Base-by-base conservation (phyloP, 1,139 yeast genomes). In the Scheffersomyces segobiensis region DNA sequence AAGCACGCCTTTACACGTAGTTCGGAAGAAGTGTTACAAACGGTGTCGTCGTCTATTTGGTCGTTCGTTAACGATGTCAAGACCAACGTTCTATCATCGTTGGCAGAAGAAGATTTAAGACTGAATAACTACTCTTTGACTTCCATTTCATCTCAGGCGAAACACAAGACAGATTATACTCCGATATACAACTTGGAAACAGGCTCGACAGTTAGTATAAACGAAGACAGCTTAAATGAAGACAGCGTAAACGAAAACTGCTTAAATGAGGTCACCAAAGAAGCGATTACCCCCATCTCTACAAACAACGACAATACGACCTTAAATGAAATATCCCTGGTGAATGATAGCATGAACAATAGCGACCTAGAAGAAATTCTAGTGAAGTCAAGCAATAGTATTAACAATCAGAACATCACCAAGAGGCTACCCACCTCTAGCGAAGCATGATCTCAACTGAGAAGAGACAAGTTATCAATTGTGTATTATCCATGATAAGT, bases 41-140 rank as follows among this genome's bases (percentile, higher is more conserved):
- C 76, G 3, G 83, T 80, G 0, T 77, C 82, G 3, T 70, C 78
- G 19, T 79, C 82, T 10, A 73, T 80, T 17, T 79, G 83, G 83
- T 67, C 82, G 2, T 80, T 80, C 67, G 81, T 80, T 20, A 79
- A 75, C 61, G 83, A 80, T 55, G 79, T 80, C 18, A 77, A 77
- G 58, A 57, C 73, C 53, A 79, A 78, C 59, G 79, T 79, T 18
- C 65, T 77, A 49, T 71, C 79, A 5, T 70, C 81, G 4, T 66
- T 78, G 55, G 70, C 72, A 50, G 81, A 77, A 53, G 78, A 74
- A 48, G 67, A 65, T 14, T 24, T 49, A 18, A 19, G 18, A 21
- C 53, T 47, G 52, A 18, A 53, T 52, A 53, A 26, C 17, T 48
- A n/a, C 26, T 54, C 51, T 3, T 46, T 17, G 49, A 8, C 42